These are phyloP conservation scores for Xylariaceae sp. DNA, from an alignment of 2,329 filamentous ascomycete species.

Conservation along the genomic window DNA sequence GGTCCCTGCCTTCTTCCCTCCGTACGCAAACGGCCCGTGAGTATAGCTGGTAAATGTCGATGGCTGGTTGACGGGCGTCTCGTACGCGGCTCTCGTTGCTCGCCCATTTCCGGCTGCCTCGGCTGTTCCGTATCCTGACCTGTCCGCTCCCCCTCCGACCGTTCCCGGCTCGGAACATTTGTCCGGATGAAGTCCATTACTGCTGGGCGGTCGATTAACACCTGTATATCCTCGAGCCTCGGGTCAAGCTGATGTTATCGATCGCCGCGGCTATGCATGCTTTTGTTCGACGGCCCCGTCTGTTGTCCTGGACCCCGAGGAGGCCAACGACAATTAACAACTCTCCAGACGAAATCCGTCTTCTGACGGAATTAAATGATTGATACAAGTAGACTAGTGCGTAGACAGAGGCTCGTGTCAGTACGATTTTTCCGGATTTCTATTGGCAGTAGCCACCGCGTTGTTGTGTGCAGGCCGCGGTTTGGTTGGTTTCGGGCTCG, in stretches of 20 bases:
- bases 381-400: constrained; percentile 7
- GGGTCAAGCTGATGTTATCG: constrained; percentile 17
- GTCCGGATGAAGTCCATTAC: constrained; percentile 31
- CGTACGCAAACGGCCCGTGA: constrained; percentile 18
- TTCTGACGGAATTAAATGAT: constrained; percentile 3
- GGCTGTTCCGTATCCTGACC: constrained; percentile 23
- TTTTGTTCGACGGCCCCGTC: constrained; percentile 11
- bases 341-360: neutral
- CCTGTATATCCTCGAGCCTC: constrained; percentile 13
- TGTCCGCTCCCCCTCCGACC: constrained; percentile 12
- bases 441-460: constrained; percentile 14
- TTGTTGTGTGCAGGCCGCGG: constrained; percentile 11
- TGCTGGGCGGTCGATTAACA: neutral
- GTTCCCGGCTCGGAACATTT: constrained; percentile 24
- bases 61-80: constrained; percentile 23
- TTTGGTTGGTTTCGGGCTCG: constrained; percentile 23
- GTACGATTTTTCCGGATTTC: neutral
- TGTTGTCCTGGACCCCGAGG: constrained; percentile 5
- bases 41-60: constrained; percentile 18
- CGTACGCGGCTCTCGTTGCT: constrained; percentile 16
- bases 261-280: constrained; percentile 21
- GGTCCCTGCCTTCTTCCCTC: constrained; percentile 15
- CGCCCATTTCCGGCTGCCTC: constrained; percentile 22
- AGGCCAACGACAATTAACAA: neutral
- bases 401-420: constrained; percentile 9